A percentile compares a stretch with the other conserved stretches of the same genome.
These are phyloP conservation scores for Parmales sp. DNA, from an alignment of 108 stramenopile species.

Conservation along the genomic window DNA sequence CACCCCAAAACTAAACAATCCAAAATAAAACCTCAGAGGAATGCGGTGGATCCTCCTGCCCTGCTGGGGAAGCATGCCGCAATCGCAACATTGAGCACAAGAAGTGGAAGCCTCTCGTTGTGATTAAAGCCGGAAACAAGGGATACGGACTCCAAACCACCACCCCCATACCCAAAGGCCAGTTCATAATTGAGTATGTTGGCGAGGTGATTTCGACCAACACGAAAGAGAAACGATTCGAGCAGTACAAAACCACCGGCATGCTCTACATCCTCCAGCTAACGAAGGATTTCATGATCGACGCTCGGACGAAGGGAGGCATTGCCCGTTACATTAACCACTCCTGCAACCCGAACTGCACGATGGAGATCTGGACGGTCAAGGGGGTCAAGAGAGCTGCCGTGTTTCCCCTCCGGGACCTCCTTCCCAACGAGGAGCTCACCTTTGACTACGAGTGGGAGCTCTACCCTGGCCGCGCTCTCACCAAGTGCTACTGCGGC, in stretches of 20 bases:
- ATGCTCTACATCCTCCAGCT: conserved; percentile 91
- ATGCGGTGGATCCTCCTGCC: no score
- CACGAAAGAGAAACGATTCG: conserved; percentile 49
- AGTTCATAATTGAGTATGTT: conserved; percentile 68
- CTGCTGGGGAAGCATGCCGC: no score
- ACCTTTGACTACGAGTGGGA: conserved; percentile 96
- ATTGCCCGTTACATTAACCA: conserved; percentile 96
- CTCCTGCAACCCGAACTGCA: conserved; percentile 89
- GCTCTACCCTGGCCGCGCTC: conserved; percentile 70
- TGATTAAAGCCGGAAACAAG: conserved; percentile 63
- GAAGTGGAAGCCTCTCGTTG: not conserved
- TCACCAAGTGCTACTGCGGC: conserved; percentile 90
- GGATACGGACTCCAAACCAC: conserved; percentile 53
- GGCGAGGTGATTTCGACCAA: conserved; percentile 61
- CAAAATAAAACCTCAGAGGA: no score
- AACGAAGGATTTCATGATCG: conserved; percentile 73
- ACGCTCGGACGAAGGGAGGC: conserved; percentile 81
- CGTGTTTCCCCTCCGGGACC: conserved; percentile 67
- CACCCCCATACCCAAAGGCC: conserved; percentile 43
- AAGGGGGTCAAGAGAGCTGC: conserved; percentile 65
- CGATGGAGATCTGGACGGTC: conserved; percentile 83
- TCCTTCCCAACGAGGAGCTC: conserved; percentile 80
- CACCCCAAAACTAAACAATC: no score
- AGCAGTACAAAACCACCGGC: conserved; percentile 54
- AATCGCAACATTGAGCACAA: not conserved